Conservation (phyloP, 176 grass and related monocot genomes). For the Lolium multiflorum region DNA sequence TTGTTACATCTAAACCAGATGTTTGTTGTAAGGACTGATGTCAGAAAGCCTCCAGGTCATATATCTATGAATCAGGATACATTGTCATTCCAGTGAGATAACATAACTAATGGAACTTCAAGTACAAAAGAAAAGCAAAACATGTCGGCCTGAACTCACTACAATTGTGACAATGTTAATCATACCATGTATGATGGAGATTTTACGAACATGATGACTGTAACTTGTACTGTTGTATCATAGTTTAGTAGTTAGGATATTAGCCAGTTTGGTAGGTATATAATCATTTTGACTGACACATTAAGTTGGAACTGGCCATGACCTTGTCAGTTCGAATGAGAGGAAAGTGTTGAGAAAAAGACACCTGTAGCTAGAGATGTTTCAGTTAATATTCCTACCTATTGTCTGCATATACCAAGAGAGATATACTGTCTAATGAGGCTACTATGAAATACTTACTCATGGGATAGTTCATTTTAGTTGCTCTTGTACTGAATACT, state of each 20-base stretch:
- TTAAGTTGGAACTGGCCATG: conserved; percentile 4
- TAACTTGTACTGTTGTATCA: conserved; percentile 19
- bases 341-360: background rate
- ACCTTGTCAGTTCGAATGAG: background rate
- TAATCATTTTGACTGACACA: conserved; percentile 20
- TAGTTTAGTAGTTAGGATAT: conserved; percentile 28
- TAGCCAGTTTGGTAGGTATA: conserved; percentile 8
- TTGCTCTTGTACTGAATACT: conserved; percentile 12
- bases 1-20: conserved; percentile 37
- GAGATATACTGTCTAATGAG: background rate
- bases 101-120: conserved; percentile 34
- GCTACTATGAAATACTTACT: background rate
- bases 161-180: conserved; percentile 15
- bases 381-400: background rate
- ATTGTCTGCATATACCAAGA: background rate
- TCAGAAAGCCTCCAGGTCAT: conserved; percentile 15
- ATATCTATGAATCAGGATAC: conserved; percentile 36
- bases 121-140: conserved; percentile 22
- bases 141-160: conserved; percentile 19
- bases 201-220: conserved; percentile 28
- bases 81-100: conserved; percentile 42
- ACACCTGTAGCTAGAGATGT: conserved; percentile 2
- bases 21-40: conserved; percentile 6
- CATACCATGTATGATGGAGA: conserved; percentile 6
- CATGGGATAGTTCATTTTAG: conserved; percentile 7